Conservation (phyloP, 2,329 filamentous ascomycete species). For the Coniosporium tulheliwenetii region DNA sequence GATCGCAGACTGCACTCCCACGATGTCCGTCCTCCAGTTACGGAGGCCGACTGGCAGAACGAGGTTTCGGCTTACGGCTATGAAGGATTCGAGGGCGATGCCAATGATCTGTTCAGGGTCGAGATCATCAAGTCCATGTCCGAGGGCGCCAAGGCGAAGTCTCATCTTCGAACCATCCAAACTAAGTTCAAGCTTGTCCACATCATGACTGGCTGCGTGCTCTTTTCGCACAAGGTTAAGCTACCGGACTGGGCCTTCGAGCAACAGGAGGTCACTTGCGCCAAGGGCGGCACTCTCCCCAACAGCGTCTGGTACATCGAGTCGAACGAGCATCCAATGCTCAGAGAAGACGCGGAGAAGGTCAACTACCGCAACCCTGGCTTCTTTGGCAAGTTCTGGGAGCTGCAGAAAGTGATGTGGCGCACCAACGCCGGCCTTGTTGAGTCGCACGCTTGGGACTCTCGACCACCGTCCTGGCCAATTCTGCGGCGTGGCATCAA, state of each 20-base stretch:
- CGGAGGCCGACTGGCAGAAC: slow-evolving; percentile 51
- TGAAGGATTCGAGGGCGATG: slow-evolving; percentile 90
- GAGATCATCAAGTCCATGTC: slow-evolving; percentile 91
- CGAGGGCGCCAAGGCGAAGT: slow-evolving; percentile 60
- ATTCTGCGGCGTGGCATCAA: slow-evolving; percentile 89
- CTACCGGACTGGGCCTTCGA: slow-evolving; percentile 95
- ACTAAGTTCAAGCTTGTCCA: slow-evolving; percentile 93
- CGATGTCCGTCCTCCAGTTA: slow-evolving; percentile 74
- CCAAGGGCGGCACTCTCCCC: slow-evolving; percentile 74
- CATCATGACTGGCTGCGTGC: slow-evolving; percentile 86
- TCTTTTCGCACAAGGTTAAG: slow-evolving; percentile 99
- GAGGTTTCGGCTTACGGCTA: slow-evolving; percentile 77
- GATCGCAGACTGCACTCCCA: slow-evolving; percentile 90
- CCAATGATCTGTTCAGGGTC: slow-evolving; percentile 87
- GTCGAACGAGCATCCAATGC: slow-evolving; percentile 67
- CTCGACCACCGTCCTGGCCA: slow-evolving; percentile 84
- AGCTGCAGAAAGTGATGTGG: slow-evolving; percentile 98
- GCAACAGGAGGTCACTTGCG: slow-evolving; percentile 98
- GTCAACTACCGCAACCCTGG: slow-evolving; percentile 92
- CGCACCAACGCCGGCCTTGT: slow-evolving; percentile 90
- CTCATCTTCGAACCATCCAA: slow-evolving; percentile 80
- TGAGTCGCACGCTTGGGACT: slow-evolving; percentile 97
- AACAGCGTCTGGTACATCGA: slow-evolving; percentile 98
- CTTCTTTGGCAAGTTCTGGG: slow-evolving; percentile 96
- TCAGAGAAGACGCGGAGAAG: slow-evolving; percentile 65